phyloP scores from a whole-genome alignment of 1,139 yeast species.

The Saccharomyces uvarum region DNA sequence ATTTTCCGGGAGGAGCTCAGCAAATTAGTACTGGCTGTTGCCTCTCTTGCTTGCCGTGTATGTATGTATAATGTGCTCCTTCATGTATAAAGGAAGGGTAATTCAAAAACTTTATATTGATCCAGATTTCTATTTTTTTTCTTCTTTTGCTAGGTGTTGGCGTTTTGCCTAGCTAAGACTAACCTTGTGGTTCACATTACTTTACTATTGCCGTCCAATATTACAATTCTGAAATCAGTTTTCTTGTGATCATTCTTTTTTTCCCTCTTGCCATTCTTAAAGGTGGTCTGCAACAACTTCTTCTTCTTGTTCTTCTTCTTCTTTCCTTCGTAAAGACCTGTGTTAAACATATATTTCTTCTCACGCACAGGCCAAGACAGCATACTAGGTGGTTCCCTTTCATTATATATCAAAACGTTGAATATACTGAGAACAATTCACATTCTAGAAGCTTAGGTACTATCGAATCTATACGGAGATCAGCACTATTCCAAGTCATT shows the following conservation, averaged over 20 bases:
- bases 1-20: not conserved
- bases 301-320: not conserved
- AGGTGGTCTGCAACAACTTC: not conserved
- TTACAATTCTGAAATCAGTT: not conserved
- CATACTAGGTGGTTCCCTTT: not conserved
- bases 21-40: not conserved
- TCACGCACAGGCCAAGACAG: not conserved
- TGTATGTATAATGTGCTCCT: not conserved
- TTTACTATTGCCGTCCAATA: not conserved
- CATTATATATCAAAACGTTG: not conserved
- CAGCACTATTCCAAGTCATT: not conserved
- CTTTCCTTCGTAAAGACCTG: not conserved
- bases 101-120: not conserved
- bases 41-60: not conserved
- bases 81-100: not conserved
- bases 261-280: not conserved
- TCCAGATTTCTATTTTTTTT: not conserved
- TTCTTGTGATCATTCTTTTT: constrained; percentile 1
- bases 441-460: not conserved
- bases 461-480: not conserved
- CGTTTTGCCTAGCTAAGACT: not conserved
- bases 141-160: not conserved
- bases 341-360: not conserved
- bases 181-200: not conserved
- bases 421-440: not conserved